A percentile compares a stretch with the other conserved stretches of the same genome.
Evolutionary conservation across 2,329 filamentous ascomycete species (phyloP).

Genomic region (Sporothrix variecibatus): DNA sequence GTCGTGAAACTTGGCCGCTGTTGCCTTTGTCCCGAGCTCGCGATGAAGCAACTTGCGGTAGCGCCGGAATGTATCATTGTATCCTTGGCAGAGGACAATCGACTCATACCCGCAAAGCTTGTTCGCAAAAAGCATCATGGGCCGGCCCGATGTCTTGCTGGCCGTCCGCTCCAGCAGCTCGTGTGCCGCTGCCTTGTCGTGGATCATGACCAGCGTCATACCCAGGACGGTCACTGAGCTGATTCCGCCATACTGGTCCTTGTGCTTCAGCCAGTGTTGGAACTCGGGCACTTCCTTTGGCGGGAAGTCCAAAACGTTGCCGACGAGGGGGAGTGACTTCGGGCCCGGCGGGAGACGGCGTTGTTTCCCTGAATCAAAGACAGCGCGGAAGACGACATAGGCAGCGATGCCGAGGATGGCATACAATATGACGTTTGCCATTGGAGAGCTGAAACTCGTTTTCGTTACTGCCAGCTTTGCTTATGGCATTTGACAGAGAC

Average conservation of each 20-base stretch:
- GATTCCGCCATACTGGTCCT: neutral
- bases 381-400: neutral
- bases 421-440: neutral
- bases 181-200: neutral
- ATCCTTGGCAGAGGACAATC: neutral
- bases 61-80: neutral
- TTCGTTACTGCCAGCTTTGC: neutral
- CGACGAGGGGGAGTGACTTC: neutral
- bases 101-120: neutral
- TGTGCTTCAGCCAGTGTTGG: neutral
- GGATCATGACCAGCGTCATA: neutral
- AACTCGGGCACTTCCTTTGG: neutral
- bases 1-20: neutral
- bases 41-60: conserved; percentile 8
- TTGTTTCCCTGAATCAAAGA: neutral
- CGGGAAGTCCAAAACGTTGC: neutral
- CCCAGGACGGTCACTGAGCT: neutral
- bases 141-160: neutral
- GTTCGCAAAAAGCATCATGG: neutral
- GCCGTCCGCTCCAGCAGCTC: neutral
- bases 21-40: neutral
- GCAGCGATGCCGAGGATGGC: neutral
- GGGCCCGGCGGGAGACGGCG: neutral
- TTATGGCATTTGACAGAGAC: too few species aligned
- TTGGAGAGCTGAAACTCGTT: neutral